Evolutionary conservation across 345 rosid species (phyloP), one percentile per base, ranked within the genome.

Genomic region (Populus davidiana): DNA sequence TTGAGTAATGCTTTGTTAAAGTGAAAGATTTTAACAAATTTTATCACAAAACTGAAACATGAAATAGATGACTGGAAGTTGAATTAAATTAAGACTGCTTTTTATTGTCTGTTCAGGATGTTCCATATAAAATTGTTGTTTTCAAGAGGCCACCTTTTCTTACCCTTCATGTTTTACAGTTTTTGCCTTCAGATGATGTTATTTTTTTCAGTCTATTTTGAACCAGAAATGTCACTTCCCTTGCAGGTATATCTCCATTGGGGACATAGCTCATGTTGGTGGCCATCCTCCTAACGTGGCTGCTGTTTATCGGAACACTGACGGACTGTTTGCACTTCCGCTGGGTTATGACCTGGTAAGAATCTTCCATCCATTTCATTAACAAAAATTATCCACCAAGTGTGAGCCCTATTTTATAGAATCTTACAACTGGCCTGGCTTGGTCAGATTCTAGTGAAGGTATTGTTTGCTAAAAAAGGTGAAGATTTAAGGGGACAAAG

Each of bases 331-430:
- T 85, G 88, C 93, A 52, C 83, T 79, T 79, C 98, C 98, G 16
- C 67, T 91, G 63, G 98, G 99, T 74, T 93, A 92, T 87, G 99
- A 96, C 84, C 90, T 96, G 85, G 98, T 92, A 86, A 90, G 93
- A 67, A 63, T 49, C 36, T 41, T 73, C 35, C 31, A 3, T 44
- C 12, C 14, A 43, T 31, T 23, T 11, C 5, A 18, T 10, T 20
- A 10, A 11, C 31, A 29, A 38, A 13, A n/a, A n/a, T 7, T n/a
- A 44, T 29, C 54, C 36, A 21, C 23, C 59, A 25, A 29, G 7
- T 73, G 47, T 20, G 50, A 47, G 5, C 50, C 50, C 5, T 14
- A 4, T 47, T 47, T 4, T 47, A 14, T 47, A 14, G 17, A 14
- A 47, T 47, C 50, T 47, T 47, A 4, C 50, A 47, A 47, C 18